These are phyloP conservation scores for Cyberlindnera amylophila DNA, from an alignment of 805 yeast species.

Conservation along the genomic window DNA sequence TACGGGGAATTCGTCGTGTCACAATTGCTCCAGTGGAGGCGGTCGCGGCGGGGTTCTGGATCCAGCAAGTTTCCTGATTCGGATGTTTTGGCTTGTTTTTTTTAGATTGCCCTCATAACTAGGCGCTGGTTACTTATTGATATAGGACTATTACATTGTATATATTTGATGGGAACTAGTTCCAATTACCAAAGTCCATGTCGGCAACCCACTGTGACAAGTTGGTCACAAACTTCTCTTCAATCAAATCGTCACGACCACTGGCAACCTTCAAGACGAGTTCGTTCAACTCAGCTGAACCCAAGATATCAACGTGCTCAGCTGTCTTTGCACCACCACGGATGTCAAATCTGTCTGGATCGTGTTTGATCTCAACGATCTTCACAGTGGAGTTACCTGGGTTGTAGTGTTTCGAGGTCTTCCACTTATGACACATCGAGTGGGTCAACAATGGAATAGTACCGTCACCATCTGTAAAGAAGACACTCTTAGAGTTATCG, in stretches of 20 bases:
- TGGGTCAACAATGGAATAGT: constrained; percentile 87
- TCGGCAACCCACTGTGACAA: constrained; percentile 54
- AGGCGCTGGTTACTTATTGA: too few species aligned
- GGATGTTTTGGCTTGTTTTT: too few species aligned
- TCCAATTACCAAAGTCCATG: constrained; percentile 21
- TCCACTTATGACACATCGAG: constrained; percentile 90
- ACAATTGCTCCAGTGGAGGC: too few species aligned
- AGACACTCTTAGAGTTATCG: constrained; percentile 59
- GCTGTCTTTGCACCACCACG: constrained; percentile 98
- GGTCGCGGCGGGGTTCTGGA: too few species aligned
- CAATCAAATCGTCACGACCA: constrained; percentile 70
- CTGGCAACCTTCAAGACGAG: constrained; percentile 75
- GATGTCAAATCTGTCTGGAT: constrained; percentile 90
- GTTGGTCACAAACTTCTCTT: constrained; percentile 54
- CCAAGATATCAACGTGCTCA: constrained; percentile 95
- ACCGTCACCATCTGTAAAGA: constrained; percentile 92
- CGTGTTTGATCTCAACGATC: constrained; percentile 86
- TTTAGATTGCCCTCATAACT: too few species aligned
- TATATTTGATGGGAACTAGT: too few species aligned
- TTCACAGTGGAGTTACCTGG: constrained; percentile 75
- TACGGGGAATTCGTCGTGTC: too few species aligned
- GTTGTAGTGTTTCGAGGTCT: constrained; percentile 63
- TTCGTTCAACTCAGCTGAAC: constrained; percentile 90
- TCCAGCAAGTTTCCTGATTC: too few species aligned
- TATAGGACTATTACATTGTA: too few species aligned